Conservation (phyloP, 1,284 basidiomycete species). For the Melampsora americana region DNA sequence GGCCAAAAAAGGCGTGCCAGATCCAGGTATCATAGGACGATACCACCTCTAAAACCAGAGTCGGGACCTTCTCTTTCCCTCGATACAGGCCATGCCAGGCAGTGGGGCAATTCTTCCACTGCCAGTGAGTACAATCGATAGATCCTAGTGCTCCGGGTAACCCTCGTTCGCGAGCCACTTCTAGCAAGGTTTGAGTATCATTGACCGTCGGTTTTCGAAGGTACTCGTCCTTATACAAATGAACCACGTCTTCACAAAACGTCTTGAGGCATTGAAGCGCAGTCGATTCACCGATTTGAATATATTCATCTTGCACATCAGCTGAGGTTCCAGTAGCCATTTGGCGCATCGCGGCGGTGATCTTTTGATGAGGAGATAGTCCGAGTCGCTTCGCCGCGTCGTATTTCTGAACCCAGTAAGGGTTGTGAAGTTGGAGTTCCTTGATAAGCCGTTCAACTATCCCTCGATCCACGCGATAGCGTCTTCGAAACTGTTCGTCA, state of each 20-base stretch:
- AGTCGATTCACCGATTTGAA: too few species aligned
- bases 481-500: background rate
- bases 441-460: background rate
- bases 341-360: too few species aligned
- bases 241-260: too few species aligned
- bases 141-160: slow-evolving; percentile 21
- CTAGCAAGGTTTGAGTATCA: background rate
- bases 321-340: too few species aligned
- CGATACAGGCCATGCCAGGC: too few species aligned
- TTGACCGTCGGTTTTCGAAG: slow-evolving; percentile 8
- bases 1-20: too few species aligned
- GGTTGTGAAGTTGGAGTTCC: background rate
- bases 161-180: background rate
- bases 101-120: slow-evolving; percentile 38
- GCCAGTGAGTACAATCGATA: slow-evolving; percentile 17
- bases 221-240: too few species aligned
- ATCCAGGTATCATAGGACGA: background rate
- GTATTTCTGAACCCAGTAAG: too few species aligned
- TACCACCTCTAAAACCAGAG: background rate
- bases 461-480: background rate
- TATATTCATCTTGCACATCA: too few species aligned
- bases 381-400: too few species aligned
- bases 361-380: too few species aligned
- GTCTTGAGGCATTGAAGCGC: too few species aligned
- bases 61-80: slow-evolving; percentile 28